A percentile compares a stretch with the other conserved stretches of the same genome.
Evolutionary conservation across 805 yeast genomes (phyloP).

Genomic region (Kodamaea kakaduensis): DNA sequence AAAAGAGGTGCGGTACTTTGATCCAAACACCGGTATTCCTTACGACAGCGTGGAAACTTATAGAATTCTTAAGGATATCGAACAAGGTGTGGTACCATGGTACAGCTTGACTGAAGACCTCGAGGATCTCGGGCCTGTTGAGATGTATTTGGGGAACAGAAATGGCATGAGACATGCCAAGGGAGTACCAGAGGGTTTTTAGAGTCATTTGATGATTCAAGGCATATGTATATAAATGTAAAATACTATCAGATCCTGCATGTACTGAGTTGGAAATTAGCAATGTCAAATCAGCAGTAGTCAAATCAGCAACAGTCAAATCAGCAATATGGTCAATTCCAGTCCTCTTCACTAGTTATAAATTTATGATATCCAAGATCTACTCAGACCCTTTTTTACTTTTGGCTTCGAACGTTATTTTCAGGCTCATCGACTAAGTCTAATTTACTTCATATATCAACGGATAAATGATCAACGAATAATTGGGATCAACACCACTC

Average conservation of each 20-base stretch:
- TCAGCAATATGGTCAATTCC: no score
- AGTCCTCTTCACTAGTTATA: no score
- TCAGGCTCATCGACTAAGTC: not conserved
- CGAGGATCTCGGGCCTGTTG: constrained; percentile 50
- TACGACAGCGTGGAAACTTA: constrained; percentile 82
- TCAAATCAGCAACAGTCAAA: no score
- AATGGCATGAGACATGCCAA: constrained; percentile 67
- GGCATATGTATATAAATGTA: no score
- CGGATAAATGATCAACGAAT: no score
- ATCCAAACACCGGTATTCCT: constrained; percentile 84
- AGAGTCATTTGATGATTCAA: no score
- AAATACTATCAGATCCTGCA: no score
- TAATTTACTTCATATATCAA: not conserved
- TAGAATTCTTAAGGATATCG: constrained; percentile 51
- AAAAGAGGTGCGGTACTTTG: constrained; percentile 74
- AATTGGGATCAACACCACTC: no score
- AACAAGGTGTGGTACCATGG: constrained; percentile 51
- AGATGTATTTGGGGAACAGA: constrained; percentile 38
- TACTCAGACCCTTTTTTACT: no score
- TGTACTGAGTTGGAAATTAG: no score
- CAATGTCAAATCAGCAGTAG: no score
- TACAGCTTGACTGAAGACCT: constrained; percentile 44
- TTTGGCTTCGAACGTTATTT: not conserved
- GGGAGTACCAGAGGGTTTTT: constrained; percentile 91
- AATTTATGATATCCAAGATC: no score